These are phyloP conservation scores for Catunica adiposa DNA, from an alignment of 2,329 filamentous ascomycete genomes.

Conservation along the genomic window DNA sequence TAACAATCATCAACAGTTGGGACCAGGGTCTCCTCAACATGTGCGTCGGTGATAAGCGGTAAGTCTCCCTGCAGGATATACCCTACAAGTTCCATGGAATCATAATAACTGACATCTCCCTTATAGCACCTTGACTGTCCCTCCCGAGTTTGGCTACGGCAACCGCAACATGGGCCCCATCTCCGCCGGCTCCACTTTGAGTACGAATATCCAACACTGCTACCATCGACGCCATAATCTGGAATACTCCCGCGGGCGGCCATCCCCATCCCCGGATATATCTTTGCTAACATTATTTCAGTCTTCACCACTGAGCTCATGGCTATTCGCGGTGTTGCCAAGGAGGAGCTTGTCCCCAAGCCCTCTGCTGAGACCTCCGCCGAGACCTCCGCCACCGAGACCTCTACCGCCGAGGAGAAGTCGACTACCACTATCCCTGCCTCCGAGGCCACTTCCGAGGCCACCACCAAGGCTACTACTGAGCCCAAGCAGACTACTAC, in stretches of 20 bases:
- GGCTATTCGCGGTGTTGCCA: conserved; percentile 57
- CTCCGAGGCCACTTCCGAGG: conserved; percentile 12
- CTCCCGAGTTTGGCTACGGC: conserved; percentile 75
- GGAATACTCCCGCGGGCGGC: no score
- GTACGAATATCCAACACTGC: conserved; percentile 27
- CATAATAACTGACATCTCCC: conserved; percentile 15
- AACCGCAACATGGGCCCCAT: conserved; percentile 63
- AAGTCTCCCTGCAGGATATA: conserved; percentile 17
- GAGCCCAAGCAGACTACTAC: conserved; percentile 14
- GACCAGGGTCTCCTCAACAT: conserved; percentile 80
- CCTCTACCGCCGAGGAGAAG: conserved; percentile 18
- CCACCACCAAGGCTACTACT: not conserved
- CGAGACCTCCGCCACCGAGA: conserved; percentile 21
- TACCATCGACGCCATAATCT: no score
- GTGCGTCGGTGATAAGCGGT: conserved; percentile 86
- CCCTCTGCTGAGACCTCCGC: conserved; percentile 23
- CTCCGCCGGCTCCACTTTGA: conserved; percentile 60
- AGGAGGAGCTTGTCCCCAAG: conserved; percentile 26
- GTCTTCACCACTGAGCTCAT: conserved; percentile 88
- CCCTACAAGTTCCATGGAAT: not conserved
- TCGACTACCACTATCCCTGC: not conserved
- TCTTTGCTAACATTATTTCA: conserved; percentile 19
- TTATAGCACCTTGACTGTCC: conserved; percentile 62
- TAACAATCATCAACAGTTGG: conserved; percentile 40
- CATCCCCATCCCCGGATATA: not conserved